Evolutionary conservation across 805 yeast genomes (phyloP), one percentile per base, ranked within the genome.

Genomic region (Hanseniaspora pseudoguilliermondii): DNA sequence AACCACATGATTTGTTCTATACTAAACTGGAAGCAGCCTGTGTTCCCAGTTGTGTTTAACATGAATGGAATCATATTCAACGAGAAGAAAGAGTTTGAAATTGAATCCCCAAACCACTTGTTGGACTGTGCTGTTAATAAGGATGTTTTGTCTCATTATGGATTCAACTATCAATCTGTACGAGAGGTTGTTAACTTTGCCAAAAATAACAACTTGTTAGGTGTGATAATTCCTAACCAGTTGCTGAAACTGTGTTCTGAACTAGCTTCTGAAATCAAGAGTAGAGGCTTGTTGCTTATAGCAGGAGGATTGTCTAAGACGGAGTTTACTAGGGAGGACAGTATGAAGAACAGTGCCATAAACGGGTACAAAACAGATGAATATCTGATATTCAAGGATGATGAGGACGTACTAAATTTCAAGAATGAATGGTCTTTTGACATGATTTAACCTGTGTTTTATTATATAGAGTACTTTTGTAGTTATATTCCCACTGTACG

Each of bases 11-110:
- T 89, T n/a, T 93, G 97, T 69, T 87, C 95, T 11, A 85, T 88
- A 47, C 71, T 93, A 62, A 93, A 93, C 69, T 93, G 98, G 98
- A 93, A 93, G 69, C 98, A 93, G 70, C 97, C 98, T 15, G 91
- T 91, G 67, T 93, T 84, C 70, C 97, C 98, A 0, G 97, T 93
- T 0, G 82, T 93, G 60, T 85, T 86, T 70, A 80, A 83, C 56
- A 79, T 90, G 77, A 82, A 81, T 62, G 86, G 88, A n/a, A 71
- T 82, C 11, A 71, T 75, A 13, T 57, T 61, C 38, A 52, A 46
- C 2, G 54, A 57, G 16, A 57, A 54, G 23, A 58, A 57, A 16
- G 50, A 44, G 13, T 65, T 64, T 47, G 55, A 61, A 9, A 59
- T 61, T 40, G 70, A 67, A 42, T 66, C 72, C 0, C 68, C 70